Evolutionary conservation across 352 stramenopile species (phyloP).

Genomic region (Globisporangium spinosum): DNA sequence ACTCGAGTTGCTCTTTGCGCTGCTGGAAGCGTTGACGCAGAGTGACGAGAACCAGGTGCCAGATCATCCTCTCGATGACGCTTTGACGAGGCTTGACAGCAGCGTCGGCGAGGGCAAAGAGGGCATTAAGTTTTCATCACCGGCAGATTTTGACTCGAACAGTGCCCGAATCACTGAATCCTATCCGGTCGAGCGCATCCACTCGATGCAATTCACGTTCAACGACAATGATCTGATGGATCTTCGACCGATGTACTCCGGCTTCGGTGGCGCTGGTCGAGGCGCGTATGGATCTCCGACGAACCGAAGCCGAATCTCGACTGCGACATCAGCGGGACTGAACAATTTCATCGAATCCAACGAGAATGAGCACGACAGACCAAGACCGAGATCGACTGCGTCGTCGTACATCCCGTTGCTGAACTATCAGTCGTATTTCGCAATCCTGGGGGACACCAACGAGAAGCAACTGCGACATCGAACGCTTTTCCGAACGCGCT

Average conservation of each 20-base stretch:
- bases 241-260: constrained; percentile 61
- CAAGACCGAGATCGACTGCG: constrained; percentile 38
- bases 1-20: constrained; percentile 74
- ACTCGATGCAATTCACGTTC: constrained; percentile 62
- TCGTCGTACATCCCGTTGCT: constrained; percentile 55
- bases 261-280: constrained; percentile 33
- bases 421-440: constrained; percentile 73
- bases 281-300: constrained; percentile 39
- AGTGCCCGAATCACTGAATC: constrained; percentile 22
- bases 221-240: constrained; percentile 51
- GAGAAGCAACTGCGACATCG: constrained; percentile 39
- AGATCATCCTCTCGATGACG: constrained; percentile 28
- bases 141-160: constrained; percentile 23
- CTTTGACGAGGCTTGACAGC: constrained; percentile 26
- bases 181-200: constrained; percentile 50
- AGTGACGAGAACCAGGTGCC: constrained; percentile 24
- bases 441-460: constrained; percentile 38
- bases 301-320: constrained; percentile 63
- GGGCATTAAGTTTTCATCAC: constrained; percentile 11
- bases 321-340: constrained; percentile 53
- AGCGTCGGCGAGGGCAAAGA: constrained; percentile 26
- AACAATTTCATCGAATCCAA: constrained; percentile 25
- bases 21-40: constrained; percentile 68
- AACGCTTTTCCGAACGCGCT: constrained; percentile 57
- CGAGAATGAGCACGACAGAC: constrained; percentile 27